Percentiles rank a stretch among this genome's conserved stretches.
These are phyloP conservation scores for Sarocladium oryzae DNA, from an alignment of 2,329 filamentous ascomycete genomes.

Conservation along the genomic window DNA sequence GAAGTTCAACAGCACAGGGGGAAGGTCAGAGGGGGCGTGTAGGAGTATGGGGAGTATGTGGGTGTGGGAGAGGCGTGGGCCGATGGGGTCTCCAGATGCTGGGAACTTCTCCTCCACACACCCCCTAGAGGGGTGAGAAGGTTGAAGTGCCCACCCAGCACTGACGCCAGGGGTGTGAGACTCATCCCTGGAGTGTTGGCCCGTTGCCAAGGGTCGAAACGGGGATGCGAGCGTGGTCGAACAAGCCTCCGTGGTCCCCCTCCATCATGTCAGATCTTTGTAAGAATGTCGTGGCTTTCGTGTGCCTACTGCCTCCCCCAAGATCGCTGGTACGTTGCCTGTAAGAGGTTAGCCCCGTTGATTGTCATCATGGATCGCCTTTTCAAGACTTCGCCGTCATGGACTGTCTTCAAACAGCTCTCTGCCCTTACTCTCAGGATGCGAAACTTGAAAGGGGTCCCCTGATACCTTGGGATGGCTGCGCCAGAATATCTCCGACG, in stretches of 20 bases:
- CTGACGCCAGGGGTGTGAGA: constrained; percentile 5
- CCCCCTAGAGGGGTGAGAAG: neutral
- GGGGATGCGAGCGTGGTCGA: neutral
- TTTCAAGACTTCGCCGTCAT: neutral
- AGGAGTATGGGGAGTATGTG: neutral
- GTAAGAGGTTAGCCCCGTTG: constrained; percentile 7
- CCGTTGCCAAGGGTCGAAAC: constrained; percentile 10
- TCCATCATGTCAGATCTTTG: constrained; percentile 8
- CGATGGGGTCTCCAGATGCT: constrained; percentile 1
- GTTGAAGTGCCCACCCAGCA: constrained; percentile 1
- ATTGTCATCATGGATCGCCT: constrained; percentile 8
- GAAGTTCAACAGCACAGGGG: neutral
- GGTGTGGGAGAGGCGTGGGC: neutral
- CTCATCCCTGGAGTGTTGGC: constrained; percentile 2
- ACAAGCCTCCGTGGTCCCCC: neutral
- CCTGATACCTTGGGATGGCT: constrained; percentile 1
- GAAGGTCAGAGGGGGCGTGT: neutral
- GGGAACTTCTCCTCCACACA: neutral
- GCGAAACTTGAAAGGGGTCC: constrained; percentile 1
- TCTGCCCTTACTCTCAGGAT: constrained; percentile 2
- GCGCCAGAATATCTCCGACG: constrained; percentile 1
- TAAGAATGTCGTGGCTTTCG: neutral
- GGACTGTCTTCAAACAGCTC: neutral
- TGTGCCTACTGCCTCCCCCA: neutral
- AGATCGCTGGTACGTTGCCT: constrained; percentile 7